Conservation (phyloP, 805 yeast species). For the Ogataea siamensis region DNA sequence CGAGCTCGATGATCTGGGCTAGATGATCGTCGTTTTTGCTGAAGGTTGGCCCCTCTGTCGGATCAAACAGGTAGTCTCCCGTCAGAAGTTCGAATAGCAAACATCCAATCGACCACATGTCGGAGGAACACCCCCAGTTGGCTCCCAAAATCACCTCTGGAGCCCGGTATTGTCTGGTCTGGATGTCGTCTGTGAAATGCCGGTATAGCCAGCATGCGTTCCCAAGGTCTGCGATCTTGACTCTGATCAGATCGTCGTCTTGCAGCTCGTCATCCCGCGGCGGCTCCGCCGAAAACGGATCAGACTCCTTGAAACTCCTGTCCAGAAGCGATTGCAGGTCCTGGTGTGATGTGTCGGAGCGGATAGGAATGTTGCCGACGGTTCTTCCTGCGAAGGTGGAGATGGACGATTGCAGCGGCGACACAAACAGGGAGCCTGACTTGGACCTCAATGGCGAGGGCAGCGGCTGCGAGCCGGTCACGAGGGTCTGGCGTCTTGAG, state of each 20-base stretch:
- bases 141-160: constrained; percentile 84
- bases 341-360: constrained; percentile 20
- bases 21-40: constrained; percentile 92
- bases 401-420: constrained; percentile 24
- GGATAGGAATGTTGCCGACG: constrained; percentile 7
- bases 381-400: constrained; percentile 18
- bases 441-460: constrained; percentile 79
- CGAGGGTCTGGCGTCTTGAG: constrained; percentile 68
- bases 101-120: constrained; percentile 96
- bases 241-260: constrained; percentile 57
- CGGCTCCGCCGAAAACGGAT: constrained; percentile 31
- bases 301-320: constrained; percentile 36
- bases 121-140: constrained; percentile 93
- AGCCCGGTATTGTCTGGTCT: constrained; percentile 88
- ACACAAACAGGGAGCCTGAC: constrained; percentile 30
- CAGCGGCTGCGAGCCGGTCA: constrained; percentile 89
- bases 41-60: constrained; percentile 72
- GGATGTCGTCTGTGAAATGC: constrained; percentile 86
- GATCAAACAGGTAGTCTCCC: constrained; percentile 94
- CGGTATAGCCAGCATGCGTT: constrained; percentile 81
- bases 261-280: constrained; percentile 37
- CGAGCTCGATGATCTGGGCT: constrained; percentile 83
- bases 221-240: constrained; percentile 92
- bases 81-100: constrained; percentile 86
- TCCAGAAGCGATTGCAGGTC: constrained; percentile 40